A percentile compares a stretch with the other conserved stretches of the same genome.
These are phyloP conservation scores for Aspergillaceae sp. DNA, from an alignment of 2,329 filamentous ascomycete species.

Conservation along the genomic window DNA sequence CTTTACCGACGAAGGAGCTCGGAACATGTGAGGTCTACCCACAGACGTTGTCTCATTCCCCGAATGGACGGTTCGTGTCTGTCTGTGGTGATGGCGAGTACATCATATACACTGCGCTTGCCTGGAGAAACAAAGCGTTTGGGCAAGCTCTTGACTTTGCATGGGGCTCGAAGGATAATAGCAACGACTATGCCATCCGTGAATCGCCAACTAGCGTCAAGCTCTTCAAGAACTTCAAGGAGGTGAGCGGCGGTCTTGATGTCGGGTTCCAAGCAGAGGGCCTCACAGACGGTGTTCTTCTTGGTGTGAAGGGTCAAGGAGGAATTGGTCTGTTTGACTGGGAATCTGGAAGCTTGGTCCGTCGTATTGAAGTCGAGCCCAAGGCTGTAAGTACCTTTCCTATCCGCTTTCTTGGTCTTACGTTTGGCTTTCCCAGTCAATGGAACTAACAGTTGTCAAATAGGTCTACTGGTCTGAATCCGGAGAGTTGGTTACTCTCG, in stretches of 20 bases:
- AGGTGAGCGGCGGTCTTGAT: conserved; percentile 79
- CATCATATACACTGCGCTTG: conserved; percentile 95
- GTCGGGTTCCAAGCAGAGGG: conserved; percentile 94
- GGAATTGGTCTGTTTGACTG: conserved; percentile 96
- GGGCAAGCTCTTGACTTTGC: conserved; percentile 92
- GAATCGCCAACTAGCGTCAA: conserved; percentile 92
- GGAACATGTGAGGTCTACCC: conserved; percentile 96
- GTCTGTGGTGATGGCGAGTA: conserved; percentile 96
- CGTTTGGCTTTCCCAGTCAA: background rate
- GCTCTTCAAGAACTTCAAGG: conserved; percentile 95
- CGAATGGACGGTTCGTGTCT: conserved; percentile 82
- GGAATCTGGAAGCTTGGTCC: conserved; percentile 78
- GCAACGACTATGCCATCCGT: conserved; percentile 95
- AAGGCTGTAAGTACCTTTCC: conserved; percentile 42
- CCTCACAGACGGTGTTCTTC: conserved; percentile 74
- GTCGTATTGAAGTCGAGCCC: conserved; percentile 76
- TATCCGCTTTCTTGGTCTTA: background rate
- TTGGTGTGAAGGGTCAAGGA: conserved; percentile 91
- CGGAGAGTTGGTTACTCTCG: conserved; percentile 83
- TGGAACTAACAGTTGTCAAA: conserved; percentile 8
- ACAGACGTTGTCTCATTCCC: conserved; percentile 88
- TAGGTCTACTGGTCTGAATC: conserved; percentile 96
- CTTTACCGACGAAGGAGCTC: conserved; percentile 83
- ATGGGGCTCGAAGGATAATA: conserved; percentile 95
- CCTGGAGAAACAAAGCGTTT: conserved; percentile 96